Percentiles rank a stretch among this genome's conserved stretches.
These are phyloP conservation scores for Lentinula lateritia DNA, from an alignment of 768 basidiomycete genomes.

Conservation along the genomic window DNA sequence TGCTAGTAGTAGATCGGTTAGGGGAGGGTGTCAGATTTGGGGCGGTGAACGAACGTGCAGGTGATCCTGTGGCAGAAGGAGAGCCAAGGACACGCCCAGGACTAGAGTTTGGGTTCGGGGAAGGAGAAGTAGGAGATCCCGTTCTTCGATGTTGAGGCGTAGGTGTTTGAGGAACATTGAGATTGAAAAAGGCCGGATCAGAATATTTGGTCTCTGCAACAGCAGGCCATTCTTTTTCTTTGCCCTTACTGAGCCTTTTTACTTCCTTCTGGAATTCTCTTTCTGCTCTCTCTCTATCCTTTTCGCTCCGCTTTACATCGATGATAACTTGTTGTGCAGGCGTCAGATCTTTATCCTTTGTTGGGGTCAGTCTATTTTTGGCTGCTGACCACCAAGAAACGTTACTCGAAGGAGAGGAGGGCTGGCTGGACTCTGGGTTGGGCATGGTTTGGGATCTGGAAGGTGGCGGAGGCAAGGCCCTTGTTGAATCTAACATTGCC, in stretches of 20 bases:
- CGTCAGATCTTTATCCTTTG: slow-evolving; percentile 75
- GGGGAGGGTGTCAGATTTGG: slow-evolving; percentile 3
- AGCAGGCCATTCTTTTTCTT: slow-evolving; percentile 55
- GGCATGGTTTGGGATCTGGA: slow-evolving; percentile 48
- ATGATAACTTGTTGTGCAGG: slow-evolving; percentile 80
- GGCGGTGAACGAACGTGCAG: neutral
- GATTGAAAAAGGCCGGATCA: slow-evolving; percentile 55
- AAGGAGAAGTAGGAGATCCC: slow-evolving; percentile 58
- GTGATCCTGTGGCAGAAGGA: slow-evolving; percentile 1
- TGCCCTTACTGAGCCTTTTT: slow-evolving; percentile 28
- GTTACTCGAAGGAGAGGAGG: slow-evolving; percentile 58
- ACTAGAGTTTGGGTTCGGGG: slow-evolving; percentile 27
- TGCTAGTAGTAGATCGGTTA: slow-evolving; percentile 12
- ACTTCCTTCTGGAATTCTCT: slow-evolving; percentile 19
- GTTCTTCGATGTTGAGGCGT: slow-evolving; percentile 43
- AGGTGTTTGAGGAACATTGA: slow-evolving; percentile 41
- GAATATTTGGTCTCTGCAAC: slow-evolving; percentile 43
- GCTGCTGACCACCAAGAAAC: slow-evolving; percentile 68
- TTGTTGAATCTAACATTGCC: slow-evolving; percentile 59
- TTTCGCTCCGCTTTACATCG: slow-evolving; percentile 65
- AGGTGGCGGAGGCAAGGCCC: slow-evolving; percentile 52
- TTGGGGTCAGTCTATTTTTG: slow-evolving; percentile 72
- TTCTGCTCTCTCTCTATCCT: slow-evolving; percentile 32
- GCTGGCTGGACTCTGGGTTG: slow-evolving; percentile 15
- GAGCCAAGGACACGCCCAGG: neutral